Conservation (phyloP, 257 asterid species). For the Fraxinus pennsylvanica region DNA sequence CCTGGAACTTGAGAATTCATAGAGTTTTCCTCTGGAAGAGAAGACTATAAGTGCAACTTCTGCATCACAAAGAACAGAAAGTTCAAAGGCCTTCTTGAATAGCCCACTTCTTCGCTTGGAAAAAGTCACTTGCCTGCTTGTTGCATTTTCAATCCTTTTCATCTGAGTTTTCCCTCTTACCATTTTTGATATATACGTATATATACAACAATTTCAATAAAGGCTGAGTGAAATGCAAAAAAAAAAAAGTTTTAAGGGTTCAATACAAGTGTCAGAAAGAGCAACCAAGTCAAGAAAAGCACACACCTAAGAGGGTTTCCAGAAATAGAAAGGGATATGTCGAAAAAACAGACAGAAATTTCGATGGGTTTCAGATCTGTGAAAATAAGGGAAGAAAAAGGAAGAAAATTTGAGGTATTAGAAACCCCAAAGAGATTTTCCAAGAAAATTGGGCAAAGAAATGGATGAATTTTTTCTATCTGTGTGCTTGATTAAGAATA, state of each 20-base stretch:
- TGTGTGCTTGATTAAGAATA: conserved; percentile 12
- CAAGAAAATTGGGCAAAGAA: neutral
- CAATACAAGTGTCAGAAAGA: neutral
- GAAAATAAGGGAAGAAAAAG: neutral
- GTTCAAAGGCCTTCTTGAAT: conserved; percentile 63
- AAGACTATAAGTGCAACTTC: conserved; percentile 59
- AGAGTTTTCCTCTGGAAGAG: conserved; percentile 51
- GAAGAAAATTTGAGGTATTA: neutral
- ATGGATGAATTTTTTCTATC: neutral
- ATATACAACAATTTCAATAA: neutral
- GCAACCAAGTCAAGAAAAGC: conserved; percentile 12
- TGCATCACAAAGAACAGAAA: conserved; percentile 67
- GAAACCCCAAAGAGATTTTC: conserved; percentile 32
- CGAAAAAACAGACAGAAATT: conserved; percentile 20
- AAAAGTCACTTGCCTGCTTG: conserved; percentile 63
- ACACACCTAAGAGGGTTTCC: conserved; percentile 15
- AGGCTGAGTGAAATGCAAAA: neutral
- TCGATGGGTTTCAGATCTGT: conserved; percentile 44
- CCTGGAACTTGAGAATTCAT: conserved; percentile 64
- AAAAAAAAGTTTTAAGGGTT: neutral
- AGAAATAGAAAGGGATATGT: conserved; percentile 19
- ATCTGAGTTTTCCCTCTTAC: conserved; percentile 63
- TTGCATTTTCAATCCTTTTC: conserved; percentile 59
- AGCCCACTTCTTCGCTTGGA: conserved; percentile 68
- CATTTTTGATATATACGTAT: conserved; percentile 30